Evolutionary conservation across 2,329 filamentous ascomycete genomes (phyloP).

Genomic region (Rhinocladiella mackenziei): DNA sequence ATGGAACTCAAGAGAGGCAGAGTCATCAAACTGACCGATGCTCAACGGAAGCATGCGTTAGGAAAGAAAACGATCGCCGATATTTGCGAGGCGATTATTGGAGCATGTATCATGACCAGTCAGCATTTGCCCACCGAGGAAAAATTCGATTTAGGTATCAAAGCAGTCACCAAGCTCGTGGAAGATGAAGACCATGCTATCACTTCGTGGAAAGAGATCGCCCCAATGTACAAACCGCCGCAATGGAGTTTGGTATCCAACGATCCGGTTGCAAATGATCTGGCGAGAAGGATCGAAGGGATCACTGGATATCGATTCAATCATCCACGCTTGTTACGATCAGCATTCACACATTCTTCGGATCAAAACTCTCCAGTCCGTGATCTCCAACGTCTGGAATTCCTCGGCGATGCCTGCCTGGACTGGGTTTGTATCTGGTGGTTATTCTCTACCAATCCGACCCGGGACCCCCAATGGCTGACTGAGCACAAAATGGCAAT

Average conservation of each 20-base stretch:
- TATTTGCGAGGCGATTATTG: conserved; percentile 90
- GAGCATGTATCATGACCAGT: conserved; percentile 66
- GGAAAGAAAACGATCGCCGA: conserved; percentile 90
- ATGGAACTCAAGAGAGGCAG: conserved; percentile 72
- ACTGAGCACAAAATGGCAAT: conserved; percentile 99
- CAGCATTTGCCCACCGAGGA: conserved; percentile 37
- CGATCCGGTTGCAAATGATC: conserved; percentile 64
- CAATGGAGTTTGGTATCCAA: conserved; percentile 20
- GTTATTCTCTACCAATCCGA: conserved; percentile 71
- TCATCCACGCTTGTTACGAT: conserved; percentile 71
- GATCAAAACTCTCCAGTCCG: conserved; percentile 75
- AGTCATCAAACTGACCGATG: conserved; percentile 37
- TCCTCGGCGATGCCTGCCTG: conserved; percentile 81
- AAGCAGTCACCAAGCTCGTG: conserved; percentile 59
- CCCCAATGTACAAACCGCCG: conserved; percentile 32
- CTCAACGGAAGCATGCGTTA: conserved; percentile 58
- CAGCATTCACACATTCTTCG: conserved; percentile 84
- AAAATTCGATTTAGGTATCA: conserved; percentile 58
- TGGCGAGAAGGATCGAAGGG: conserved; percentile 61
- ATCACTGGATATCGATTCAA: conserved; percentile 65
- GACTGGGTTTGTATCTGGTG: conserved; percentile 82
- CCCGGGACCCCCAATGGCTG: conserved; percentile 88
- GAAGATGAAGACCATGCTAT: conserved; percentile 66
- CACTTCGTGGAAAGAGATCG: conserved; percentile 69
- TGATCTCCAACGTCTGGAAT: conserved; percentile 86